Percentiles rank a stretch among this genome's conserved stretches.
phyloP scores from a whole-genome alignment of 75 land plant genomes.

The Picea sitchensis region DNA sequence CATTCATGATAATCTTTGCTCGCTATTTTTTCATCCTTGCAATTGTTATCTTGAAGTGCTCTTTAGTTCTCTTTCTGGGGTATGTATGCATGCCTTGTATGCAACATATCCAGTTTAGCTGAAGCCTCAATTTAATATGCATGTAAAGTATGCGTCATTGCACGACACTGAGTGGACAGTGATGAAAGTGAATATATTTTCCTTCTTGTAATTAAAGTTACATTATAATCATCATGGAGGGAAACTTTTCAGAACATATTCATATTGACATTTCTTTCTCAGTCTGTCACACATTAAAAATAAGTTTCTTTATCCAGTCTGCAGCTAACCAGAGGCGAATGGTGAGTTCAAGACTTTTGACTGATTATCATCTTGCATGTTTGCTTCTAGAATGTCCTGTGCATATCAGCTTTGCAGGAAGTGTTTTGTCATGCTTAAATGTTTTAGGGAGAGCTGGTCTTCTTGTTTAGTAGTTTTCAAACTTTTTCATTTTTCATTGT shows the following conservation, averaged over 20 bases:
- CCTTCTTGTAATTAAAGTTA: background rate
- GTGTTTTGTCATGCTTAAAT: background rate
- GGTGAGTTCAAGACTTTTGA: no score
- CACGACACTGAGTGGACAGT: background rate
- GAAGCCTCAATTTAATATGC: background rate
- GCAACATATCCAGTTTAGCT: background rate
- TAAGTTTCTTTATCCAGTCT: background rate
- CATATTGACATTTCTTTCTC: background rate
- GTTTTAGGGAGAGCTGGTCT: background rate
- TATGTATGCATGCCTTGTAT: background rate
- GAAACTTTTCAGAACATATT: background rate
- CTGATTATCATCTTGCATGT: background rate
- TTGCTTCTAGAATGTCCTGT: background rate
- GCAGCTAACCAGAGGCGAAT: background rate
- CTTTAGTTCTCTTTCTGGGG: background rate
- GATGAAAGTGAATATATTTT: background rate
- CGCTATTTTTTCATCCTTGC: background rate
- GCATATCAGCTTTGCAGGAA: background rate
- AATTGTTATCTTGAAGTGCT: background rate
- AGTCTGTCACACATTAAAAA: no score
- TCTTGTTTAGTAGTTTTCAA: no score
- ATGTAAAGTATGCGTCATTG: background rate
- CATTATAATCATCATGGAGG: background rate
- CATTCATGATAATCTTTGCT: background rate
- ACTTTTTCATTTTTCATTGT: no score